These are phyloP conservation scores for Plasmopara viticola DNA, from an alignment of 352 stramenopile species.

Conservation along the genomic window DNA sequence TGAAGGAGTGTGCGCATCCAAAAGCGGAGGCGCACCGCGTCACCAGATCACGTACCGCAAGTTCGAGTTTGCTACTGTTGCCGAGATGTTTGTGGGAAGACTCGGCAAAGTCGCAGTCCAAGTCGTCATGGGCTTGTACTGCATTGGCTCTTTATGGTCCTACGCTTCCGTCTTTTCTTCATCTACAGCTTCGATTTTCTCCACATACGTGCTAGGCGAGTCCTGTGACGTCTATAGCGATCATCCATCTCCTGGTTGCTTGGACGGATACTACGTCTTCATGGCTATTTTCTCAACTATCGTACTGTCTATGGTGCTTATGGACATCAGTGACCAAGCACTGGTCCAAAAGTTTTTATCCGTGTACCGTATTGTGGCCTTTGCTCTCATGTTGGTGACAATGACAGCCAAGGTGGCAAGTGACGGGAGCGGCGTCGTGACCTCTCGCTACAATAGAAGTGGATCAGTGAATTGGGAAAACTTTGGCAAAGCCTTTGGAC, in stretches of 20 bases:
- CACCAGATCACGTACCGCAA: slow-evolving; percentile 82
- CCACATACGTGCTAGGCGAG: slow-evolving; percentile 54
- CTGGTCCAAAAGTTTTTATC: slow-evolving; percentile 79
- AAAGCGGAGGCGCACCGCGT: slow-evolving; percentile 35
- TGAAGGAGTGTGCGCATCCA: slow-evolving; percentile 63
- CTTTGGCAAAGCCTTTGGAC: slow-evolving; percentile 78
- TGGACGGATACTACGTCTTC: slow-evolving; percentile 68
- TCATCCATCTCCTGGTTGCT: slow-evolving; percentile 36
- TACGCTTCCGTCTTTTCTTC: slow-evolving; percentile 84
- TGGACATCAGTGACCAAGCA: slow-evolving; percentile 80
- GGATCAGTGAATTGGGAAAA: slow-evolving; percentile 69
- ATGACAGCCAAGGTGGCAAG: slow-evolving; percentile 65
- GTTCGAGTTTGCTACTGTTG: slow-evolving; percentile 77
- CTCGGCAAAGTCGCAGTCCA: slow-evolving; percentile 62
- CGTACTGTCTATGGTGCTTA: slow-evolving; percentile 75
- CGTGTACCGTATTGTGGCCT: slow-evolving; percentile 70
- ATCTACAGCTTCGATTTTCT: slow-evolving; percentile 79
- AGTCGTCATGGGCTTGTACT: slow-evolving; percentile 66
- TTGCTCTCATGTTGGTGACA: slow-evolving; percentile 70
- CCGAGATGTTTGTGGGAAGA: slow-evolving; percentile 76
- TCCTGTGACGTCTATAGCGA: slow-evolving; percentile 60
- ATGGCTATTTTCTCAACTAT: slow-evolving; percentile 73
- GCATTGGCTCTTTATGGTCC: slow-evolving; percentile 73
- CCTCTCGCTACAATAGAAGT: slow-evolving; percentile 36
- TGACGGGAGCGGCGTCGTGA: slow-evolving; percentile 43